Evolutionary conservation across 371 early-diverging fungal genomes (phyloP).

Genomic region (Dichotomocladium elegans): DNA sequence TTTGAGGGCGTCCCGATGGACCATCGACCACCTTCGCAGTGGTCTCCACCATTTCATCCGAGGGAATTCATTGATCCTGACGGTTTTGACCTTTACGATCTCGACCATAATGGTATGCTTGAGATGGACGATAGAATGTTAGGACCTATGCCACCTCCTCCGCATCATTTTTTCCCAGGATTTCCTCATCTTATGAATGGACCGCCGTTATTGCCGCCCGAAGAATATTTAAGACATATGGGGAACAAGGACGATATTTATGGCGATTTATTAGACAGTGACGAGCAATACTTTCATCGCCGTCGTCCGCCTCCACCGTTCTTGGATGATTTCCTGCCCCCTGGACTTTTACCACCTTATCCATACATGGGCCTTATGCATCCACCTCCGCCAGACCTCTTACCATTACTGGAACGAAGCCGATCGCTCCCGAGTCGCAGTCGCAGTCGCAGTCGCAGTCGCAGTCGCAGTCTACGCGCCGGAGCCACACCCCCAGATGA

Average conservation of each 20-base stretch:
- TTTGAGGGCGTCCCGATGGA: background rate
- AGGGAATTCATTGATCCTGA: background rate
- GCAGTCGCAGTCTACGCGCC: background rate
- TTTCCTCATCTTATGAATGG: background rate
- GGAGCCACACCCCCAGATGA: background rate
- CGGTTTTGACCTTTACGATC: slow-evolving; percentile 1
- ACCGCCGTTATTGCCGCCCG: background rate
- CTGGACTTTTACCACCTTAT: slow-evolving; percentile 4
- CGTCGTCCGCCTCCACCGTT: background rate
- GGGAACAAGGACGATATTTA: background rate
- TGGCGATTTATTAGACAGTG: background rate
- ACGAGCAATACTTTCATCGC: background rate
- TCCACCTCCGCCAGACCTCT: background rate
- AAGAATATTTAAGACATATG: background rate
- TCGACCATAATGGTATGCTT: background rate
- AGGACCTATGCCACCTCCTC: background rate
- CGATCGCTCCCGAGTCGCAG: slow-evolving; percentile 2
- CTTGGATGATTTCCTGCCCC: background rate
- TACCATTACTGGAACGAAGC: background rate
- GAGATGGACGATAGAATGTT: too few relatives aligned
- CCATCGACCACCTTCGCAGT: background rate
- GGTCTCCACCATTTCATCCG: background rate
- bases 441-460: background rate
- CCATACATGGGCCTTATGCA: background rate
- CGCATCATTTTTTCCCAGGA: background rate